These are phyloP conservation scores for Xylaria curta DNA, from an alignment of 495 filamentous ascomycete species.

Conservation along the genomic window DNA sequence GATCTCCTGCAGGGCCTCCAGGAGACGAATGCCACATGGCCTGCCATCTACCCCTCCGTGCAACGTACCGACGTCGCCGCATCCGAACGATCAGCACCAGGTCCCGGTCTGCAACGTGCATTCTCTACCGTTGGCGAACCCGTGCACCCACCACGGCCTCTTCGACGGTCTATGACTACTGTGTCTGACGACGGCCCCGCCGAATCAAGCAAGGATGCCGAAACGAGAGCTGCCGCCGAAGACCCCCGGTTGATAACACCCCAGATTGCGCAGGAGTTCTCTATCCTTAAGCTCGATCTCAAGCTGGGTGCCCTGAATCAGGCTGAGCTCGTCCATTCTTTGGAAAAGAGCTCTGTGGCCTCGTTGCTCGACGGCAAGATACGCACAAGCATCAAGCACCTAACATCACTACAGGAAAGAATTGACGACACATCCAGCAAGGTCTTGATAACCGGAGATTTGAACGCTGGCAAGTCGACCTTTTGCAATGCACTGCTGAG, in stretches of 20 bases:
- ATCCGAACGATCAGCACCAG: constrained; percentile 44
- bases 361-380: constrained; percentile 93
- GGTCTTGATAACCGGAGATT: constrained; percentile 94
- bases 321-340: constrained; percentile 91
- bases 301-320: constrained; percentile 87
- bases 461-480: constrained; percentile 97
- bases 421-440: constrained; percentile 99
- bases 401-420: constrained; percentile 82
- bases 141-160: constrained; percentile 52
- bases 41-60: constrained; percentile 91
- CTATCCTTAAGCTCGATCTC: constrained; percentile 90
- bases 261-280: constrained; percentile 95
- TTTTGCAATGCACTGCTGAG: constrained; percentile 96
- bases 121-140: constrained; percentile 52
- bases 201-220: constrained; percentile 75
- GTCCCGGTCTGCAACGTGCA: constrained; percentile 62
- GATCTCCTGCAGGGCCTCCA: constrained; percentile 81
- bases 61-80: constrained; percentile 61
- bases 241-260: constrained; percentile 83
- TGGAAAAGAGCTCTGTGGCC: constrained; percentile 90
- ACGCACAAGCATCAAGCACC: constrained; percentile 87
- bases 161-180: constrained; percentile 76
- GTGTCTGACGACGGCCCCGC: constrained; percentile 63
- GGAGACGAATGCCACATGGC: constrained; percentile 89
- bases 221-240: constrained; percentile 62